Conservation (phyloP, 345 rosid genomes). For the Citrus australasica region DNA sequence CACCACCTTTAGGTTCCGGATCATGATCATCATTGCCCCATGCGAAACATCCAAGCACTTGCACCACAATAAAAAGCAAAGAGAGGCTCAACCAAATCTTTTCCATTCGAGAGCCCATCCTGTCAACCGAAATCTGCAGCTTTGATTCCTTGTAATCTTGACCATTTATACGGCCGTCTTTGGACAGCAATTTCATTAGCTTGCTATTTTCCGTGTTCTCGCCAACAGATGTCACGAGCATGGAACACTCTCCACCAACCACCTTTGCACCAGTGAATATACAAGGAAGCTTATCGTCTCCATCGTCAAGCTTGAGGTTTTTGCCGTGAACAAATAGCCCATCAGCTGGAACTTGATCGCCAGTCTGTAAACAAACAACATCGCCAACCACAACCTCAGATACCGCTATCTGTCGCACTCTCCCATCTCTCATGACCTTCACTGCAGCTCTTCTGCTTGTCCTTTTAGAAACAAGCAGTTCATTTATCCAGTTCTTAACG, state of each 20-base stretch:
- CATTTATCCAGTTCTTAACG: neutral
- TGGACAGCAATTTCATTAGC: neutral
- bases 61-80: neutral
- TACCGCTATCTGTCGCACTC: neutral
- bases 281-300: neutral
- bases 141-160: neutral
- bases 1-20: neutral
- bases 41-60: neutral
- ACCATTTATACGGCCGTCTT: neutral
- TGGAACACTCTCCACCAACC: neutral
- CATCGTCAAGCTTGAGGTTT: neutral
- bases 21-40: neutral
- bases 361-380: neutral
- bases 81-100: neutral
- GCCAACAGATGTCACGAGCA: neutral
- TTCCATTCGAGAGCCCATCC: neutral
- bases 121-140: neutral
- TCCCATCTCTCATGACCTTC: neutral
- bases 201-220: neutral
- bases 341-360: neutral
- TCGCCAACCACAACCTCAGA: slow-evolving; percentile 10
- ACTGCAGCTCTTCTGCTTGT: neutral
- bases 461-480: neutral
- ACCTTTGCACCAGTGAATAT: neutral
- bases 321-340: neutral